Evolutionary conservation across 1,284 basidiomycete genomes (phyloP), one percentile per base, ranked within the genome.

Genomic region (Papiliotrema terrestris): DNA sequence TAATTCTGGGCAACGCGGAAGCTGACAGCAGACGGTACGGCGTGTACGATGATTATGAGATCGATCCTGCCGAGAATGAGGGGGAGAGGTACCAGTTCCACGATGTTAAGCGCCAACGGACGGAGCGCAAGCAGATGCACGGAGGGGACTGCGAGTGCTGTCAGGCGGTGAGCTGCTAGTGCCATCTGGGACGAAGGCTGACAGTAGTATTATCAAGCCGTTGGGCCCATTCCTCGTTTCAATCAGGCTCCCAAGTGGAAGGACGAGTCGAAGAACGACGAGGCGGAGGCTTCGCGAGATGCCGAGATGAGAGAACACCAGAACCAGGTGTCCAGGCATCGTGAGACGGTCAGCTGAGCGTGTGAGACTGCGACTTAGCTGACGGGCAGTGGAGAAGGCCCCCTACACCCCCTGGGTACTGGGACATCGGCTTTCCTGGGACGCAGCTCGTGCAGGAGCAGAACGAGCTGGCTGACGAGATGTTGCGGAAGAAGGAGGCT

Each of bases 121-220:
- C 83, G 15, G 82, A 83, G 45, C 79, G 92, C 43, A 81, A 80
- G 63, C 77, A 79, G 56, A 81, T 95, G 80, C 80, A 87, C 48
- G 92, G 83, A 5, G 84, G 80, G 1, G 89, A 91, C 61, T 96
- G 92, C 72, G 88, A 89, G 65, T 87, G 86, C 58, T 96, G 92
- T 72, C 82, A 80, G 43, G 88, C 86, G 49, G 91, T 91, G 67
- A 61, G 84, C 79, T 19, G 9, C 8, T 32, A 5, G 38, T 3
- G 23, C 20, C 32, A 20, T 49, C 42, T 25, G 3, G 5, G 20
- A 22, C 22, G 5, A 26, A 29, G n/a, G 17, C 22, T 37, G 19
- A 38, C 23, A 35, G 26, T 17, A 93, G 90, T 94, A 91, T 68
- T 94, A 92, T 67, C 81, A 84, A 57, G 85, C 84, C 0, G 75